phyloP scores from a whole-genome alignment of 2,329 filamentous ascomycete genomes.

The Amauroascus niger region DNA sequence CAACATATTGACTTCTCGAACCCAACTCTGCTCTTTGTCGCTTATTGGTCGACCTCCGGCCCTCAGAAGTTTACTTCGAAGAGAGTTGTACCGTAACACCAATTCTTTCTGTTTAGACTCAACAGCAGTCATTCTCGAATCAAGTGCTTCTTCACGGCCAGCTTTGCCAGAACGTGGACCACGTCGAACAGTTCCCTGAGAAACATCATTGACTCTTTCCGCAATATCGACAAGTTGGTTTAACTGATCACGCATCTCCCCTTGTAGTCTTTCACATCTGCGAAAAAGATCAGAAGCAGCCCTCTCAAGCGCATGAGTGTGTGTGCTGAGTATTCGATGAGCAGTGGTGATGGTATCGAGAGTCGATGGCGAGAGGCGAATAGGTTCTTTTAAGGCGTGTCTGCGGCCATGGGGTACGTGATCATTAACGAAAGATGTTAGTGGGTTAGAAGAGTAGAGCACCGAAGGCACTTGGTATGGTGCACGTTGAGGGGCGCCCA shows the following conservation, averaged over 20 bases:
- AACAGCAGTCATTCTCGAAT: constrained; percentile 34
- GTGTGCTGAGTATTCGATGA: constrained; percentile 38
- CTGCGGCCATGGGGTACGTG: constrained; percentile 37
- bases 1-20: constrained; percentile 35
- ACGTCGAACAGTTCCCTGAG: constrained; percentile 23
- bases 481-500: constrained; percentile 29
- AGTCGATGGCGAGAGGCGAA: constrained; percentile 41
- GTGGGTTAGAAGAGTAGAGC: constrained; percentile 31
- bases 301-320: constrained; percentile 39
- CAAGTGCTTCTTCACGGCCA: constrained; percentile 28
- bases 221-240: constrained; percentile 38
- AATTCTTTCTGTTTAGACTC: constrained; percentile 35
- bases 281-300: constrained; percentile 45
- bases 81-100: constrained; percentile 34
- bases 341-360: constrained; percentile 40
- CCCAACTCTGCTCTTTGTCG: constrained; percentile 40
- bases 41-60: constrained; percentile 38
- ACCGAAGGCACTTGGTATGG: constrained; percentile 37
- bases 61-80: constrained; percentile 37
- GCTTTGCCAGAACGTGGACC: constrained; percentile 24
- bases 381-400: constrained; percentile 36
- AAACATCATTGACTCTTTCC: constrained; percentile 37
- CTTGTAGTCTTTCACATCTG: constrained; percentile 41
- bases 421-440: constrained; percentile 36
- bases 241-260: constrained; percentile 41